Base-by-base conservation (phyloP, 169 alveolate species). In the Plasmodium blacklocki region DNA sequence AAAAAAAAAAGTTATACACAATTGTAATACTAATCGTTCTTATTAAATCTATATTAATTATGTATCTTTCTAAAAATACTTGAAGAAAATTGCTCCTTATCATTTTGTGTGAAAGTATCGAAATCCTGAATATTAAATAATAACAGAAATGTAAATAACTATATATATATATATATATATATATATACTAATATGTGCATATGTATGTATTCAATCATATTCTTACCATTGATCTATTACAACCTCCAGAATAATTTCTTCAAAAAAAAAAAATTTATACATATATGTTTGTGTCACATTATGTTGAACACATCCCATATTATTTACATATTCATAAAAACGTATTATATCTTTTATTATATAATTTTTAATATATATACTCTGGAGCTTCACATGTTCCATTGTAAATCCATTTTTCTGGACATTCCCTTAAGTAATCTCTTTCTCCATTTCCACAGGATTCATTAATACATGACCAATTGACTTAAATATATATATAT, bases 361-460 rank as follows among this genome's bases (percentile, higher is more conserved):
- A 56, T 56, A 8, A 15, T 56, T 56, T 56, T 14, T n/a, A 64
- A 47, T 64, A 14, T 14, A 26, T 39, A 54, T 78, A 78, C 89
- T 66, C 56, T 47, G 89, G 89, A 0, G 89, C 89, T 70, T 78
- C 89, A 60, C 89, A 78, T n/a, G 50, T 78, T 78, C 89, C 89
- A 14, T 75, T 64, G 76, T 78, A 78, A 3, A 26, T 49, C 89
- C 89, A 78, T 66, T 59, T 66, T 21, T 66, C 89, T n/a, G 89
- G 89, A 8, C 89, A 78, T 6, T 78, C 76, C 56, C 67, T 49
- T 50, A 59, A 64, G 70, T 78, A 78, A 66, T 78, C 78, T 47
- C 89, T 52, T 78, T 45, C 76, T 47, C 76, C 49, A 50, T 78
- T 66, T 9, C 89, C 89, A 45, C 89, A 78, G 45, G 67, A 49